phyloP scores from a whole-genome alignment of 2,329 filamentous ascomycete genomes.

The Lomentospora prolificans region DNA sequence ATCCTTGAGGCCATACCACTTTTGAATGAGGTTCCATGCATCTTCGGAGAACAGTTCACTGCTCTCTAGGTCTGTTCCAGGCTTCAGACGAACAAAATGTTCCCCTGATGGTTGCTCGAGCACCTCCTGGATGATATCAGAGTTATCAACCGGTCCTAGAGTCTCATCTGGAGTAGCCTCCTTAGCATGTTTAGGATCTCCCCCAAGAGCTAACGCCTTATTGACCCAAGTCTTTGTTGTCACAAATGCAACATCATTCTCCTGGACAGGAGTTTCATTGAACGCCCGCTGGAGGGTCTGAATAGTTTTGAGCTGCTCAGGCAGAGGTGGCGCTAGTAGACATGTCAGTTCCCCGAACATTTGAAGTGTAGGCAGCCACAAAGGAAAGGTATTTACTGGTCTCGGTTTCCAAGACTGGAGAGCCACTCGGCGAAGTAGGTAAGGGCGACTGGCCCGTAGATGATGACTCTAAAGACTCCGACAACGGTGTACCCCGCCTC shows the following conservation, averaged over 20 bases:
- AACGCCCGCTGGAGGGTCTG: slow-evolving; percentile 47
- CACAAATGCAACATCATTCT: slow-evolving; percentile 67
- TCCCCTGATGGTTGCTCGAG: slow-evolving; percentile 38
- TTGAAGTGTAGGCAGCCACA: neutral
- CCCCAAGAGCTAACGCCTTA: slow-evolving; percentile 57
- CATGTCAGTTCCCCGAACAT: neutral
- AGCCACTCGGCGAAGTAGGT: neutral
- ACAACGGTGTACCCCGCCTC: neutral
- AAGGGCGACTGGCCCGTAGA: neutral
- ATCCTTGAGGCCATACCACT: slow-evolving; percentile 70
- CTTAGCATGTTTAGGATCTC: slow-evolving; percentile 44
- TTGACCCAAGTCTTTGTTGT: slow-evolving; percentile 74
- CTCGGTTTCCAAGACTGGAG: neutral
- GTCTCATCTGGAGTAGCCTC: slow-evolving; percentile 50
- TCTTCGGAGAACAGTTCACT: slow-evolving; percentile 69
- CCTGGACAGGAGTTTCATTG: slow-evolving; percentile 44
- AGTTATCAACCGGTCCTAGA: slow-evolving; percentile 79
- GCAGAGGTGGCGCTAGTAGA: slow-evolving; percentile 23
- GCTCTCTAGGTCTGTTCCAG: slow-evolving; percentile 57
- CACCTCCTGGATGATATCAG: slow-evolving; percentile 61
- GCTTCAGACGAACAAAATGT: slow-evolving; percentile 64
- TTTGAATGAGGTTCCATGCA: slow-evolving; percentile 71
- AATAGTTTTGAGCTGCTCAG: slow-evolving; percentile 63
- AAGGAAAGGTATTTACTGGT: neutral
- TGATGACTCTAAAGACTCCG: neutral